These are phyloP conservation scores for Trametes villosa DNA, from an alignment of 768 basidiomycete species.

Conservation along the genomic window DNA sequence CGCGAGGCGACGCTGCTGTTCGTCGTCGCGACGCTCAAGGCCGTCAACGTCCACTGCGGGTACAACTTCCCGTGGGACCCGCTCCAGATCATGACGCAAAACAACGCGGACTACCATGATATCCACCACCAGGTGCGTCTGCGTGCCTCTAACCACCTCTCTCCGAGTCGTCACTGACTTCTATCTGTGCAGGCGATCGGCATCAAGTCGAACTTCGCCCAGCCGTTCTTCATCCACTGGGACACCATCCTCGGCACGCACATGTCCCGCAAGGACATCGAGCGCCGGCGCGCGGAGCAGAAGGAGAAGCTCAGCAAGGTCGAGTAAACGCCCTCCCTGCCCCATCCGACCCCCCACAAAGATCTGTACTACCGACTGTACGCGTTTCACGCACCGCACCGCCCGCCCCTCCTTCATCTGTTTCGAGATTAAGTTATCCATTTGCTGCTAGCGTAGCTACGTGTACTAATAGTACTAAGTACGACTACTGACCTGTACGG, in stretches of 20 bases:
- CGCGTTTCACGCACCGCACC: no score
- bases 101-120: constrained; percentile 97
- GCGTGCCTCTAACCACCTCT: neutral
- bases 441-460: no score
- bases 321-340: no score
- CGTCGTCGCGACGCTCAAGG: constrained; percentile 81
- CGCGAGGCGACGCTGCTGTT: constrained; percentile 89
- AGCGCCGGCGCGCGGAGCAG: constrained; percentile 40
- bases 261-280: constrained; percentile 72
- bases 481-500: no score
- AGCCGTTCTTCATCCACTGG: constrained; percentile 97
- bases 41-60: constrained; percentile 95
- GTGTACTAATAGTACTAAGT: no score
- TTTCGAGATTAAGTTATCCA: no score
- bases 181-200: constrained; percentile 59
- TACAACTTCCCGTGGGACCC: constrained; percentile 92
- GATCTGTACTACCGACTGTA: no score
- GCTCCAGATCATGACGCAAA: constrained; percentile 78
- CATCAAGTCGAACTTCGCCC: constrained; percentile 93
- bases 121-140: constrained; percentile 88
- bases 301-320: constrained; percentile 1
- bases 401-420: no score
- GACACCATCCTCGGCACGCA: constrained; percentile 83
- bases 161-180: neutral
- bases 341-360: no score